A percentile compares a stretch with the other conserved stretches of the same genome.
phyloP scores from a whole-genome alignment of 1,284 basidiomycete genomes.

The Leucoagaricus sp. region DNA sequence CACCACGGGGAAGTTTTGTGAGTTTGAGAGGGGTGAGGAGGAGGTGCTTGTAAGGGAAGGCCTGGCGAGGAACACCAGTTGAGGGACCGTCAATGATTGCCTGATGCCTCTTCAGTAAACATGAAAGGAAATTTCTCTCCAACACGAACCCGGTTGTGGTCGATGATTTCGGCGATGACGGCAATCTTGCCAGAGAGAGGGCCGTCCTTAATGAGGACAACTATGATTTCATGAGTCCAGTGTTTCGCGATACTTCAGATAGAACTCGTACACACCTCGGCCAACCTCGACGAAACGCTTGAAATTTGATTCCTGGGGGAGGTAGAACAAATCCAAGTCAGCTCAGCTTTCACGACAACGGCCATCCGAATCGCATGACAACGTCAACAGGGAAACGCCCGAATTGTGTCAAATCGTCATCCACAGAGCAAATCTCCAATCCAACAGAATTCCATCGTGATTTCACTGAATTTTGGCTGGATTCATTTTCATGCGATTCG shows the following conservation, averaged over 20 bases:
- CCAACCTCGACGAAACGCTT: slow-evolving; percentile 98
- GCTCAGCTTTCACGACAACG: background rate
- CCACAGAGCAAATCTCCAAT: slow-evolving; percentile 14
- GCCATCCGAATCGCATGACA: slow-evolving; percentile 8
- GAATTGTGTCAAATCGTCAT: slow-evolving; percentile 9
- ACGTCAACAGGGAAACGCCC: background rate
- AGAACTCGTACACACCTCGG: slow-evolving; percentile 57
- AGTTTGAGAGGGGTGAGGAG: slow-evolving; percentile 89
- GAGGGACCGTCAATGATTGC: slow-evolving; percentile 89
- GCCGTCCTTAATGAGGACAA: slow-evolving; percentile 94
- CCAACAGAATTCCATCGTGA: slow-evolving; percentile 27
- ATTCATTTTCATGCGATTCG: background rate
- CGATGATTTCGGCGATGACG: slow-evolving; percentile 96
- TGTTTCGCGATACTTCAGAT: background rate
- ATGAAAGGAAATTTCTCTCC: background rate
- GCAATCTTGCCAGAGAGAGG: slow-evolving; percentile 89
- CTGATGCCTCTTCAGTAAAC: background rate
- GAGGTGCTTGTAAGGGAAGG: slow-evolving; percentile 91
- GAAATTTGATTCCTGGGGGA: slow-evolving; percentile 76
- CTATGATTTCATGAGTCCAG: slow-evolving; percentile 37
- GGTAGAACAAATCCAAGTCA: slow-evolving; percentile 8
- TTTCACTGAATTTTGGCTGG: slow-evolving; percentile 17
- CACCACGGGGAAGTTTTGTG: slow-evolving; percentile 85
- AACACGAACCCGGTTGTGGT: slow-evolving; percentile 94
- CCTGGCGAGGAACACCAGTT: slow-evolving; percentile 90